Evolutionary conservation across 2,329 filamentous ascomycete genomes (phyloP), one percentile per base, ranked within the genome.

Genomic region (Trichoderma endophyticum): DNA sequence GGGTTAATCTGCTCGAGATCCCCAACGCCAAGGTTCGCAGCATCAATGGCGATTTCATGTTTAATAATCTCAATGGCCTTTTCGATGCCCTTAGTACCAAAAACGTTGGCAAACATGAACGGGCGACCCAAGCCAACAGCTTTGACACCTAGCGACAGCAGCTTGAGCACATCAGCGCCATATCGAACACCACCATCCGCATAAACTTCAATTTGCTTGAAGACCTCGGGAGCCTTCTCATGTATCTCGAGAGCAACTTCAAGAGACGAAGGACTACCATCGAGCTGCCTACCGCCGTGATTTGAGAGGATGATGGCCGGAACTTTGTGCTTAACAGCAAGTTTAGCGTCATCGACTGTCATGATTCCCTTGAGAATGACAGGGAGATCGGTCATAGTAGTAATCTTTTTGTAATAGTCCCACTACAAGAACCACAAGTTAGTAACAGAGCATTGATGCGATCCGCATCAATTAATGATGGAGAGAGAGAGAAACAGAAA

Each of bases 81-180:
- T 75, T 82, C 78, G 3, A 88, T 84, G 59, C 87, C 86, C 8
- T 83, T 82, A 61, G 80, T 77, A 6, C 86, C 87, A 73, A 83
- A 88, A 60, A 86, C 77, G 78, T 88, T 88, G 73, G 84, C 80
- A 75, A 82, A 88, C 85, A 88, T 87, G 73, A 85, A 83, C 11
- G 85, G 83, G 0, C 87, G 78, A 18, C 86, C 86, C 0, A 89
- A 73, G 15, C 86, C 81, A 6, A 84, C 83, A 14, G 82, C 82
- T 74, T 80, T 81, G 69, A 83, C 83, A 11, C 83, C 83, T 15
- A 84, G 80, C 3, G 82, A 79, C n/a, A 85, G 78, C 11, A 84
- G 79, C 74, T 83, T 82, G n/a, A 85, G 76, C 14, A 79, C 80
- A 61, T 85, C 83, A 11, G 79, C 79, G 12, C 83, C 84, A 70